A percentile compares a stretch with the other conserved stretches of the same genome.
Conservation (phyloP, 768 basidiomycete genomes). For the Tricholoma hemisulphureum region DNA sequence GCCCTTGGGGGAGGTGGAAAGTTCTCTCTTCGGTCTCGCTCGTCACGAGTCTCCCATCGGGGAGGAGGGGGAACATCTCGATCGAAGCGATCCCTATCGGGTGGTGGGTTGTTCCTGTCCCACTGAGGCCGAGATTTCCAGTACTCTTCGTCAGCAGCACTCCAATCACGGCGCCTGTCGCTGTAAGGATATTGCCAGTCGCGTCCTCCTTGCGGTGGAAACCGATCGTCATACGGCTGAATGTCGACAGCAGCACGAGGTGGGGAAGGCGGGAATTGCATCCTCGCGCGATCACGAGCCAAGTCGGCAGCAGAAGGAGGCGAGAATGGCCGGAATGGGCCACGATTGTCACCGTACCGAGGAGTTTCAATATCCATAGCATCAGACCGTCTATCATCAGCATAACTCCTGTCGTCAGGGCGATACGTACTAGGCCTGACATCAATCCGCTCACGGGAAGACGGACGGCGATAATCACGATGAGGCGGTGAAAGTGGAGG, state of each 20-base stretch:
- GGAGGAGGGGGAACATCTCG: constrained; percentile 30
- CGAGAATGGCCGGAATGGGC: constrained; percentile 27
- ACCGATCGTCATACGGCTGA: constrained; percentile 32
- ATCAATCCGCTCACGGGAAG: constrained; percentile 34
- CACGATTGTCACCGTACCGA: constrained; percentile 36
- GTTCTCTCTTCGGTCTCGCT: constrained; percentile 34
- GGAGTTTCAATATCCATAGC: constrained; percentile 32
- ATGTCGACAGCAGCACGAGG: constrained; percentile 23
- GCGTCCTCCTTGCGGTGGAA: constrained; percentile 23
- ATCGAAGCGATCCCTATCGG: constrained; percentile 39
- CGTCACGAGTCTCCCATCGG: constrained; percentile 43
- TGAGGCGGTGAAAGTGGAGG: constrained; percentile 26
- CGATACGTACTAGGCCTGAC: constrained; percentile 30
- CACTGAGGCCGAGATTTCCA: constrained; percentile 34
- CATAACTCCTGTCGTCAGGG: constrained; percentile 36
- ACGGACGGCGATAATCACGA: constrained; percentile 29
- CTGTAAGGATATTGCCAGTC: constrained; percentile 27
- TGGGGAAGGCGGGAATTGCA: constrained; percentile 30
- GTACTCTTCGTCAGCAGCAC: constrained; percentile 37
- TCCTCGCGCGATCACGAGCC: constrained; percentile 33
- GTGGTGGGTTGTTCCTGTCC: constrained; percentile 31
- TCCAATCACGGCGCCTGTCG: constrained; percentile 31
- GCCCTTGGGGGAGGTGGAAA: constrained; percentile 17
- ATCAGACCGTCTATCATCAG: constrained; percentile 38
- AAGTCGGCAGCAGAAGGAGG: constrained; percentile 33